Base-by-base conservation (phyloP, 106 monocot species). In the Dendrobium officinale region DNA sequence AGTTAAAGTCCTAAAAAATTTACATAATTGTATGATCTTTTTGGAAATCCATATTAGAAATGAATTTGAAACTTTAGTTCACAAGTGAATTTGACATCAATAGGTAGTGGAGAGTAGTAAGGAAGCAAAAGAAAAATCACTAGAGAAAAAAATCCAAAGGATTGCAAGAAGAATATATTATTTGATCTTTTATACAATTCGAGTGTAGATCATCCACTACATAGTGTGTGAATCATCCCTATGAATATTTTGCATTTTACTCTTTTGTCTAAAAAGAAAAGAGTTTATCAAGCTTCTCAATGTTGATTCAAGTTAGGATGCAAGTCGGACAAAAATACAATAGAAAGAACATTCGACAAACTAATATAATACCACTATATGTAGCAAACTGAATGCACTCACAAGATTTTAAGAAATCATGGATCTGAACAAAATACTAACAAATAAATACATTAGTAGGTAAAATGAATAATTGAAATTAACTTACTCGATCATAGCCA, bases 401-500 rank as follows among this genome's bases (percentile, higher is more conserved):
- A 70, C n/a, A 17, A 37, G 37, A 70, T 33, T 37, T 17, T 13
- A 43, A 44, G 41, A 73, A 44, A 44, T 74, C 31, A 74, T 74
- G 43, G n/a, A 74, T 20, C 20, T 74, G 29, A 44, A 74, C 29
- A 0, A 74, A 74, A 74, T 19, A 19, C 11, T 42, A 74, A 20
- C 9, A n/a, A n/a, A 31, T 31, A 51, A 6, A 61, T 61, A 61
- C 51, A 61, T 19, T n/a, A 8, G n/a, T 17, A 11, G 27, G 54
- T 22, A 11, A n/a, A 77, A 26, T 51, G 45, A 66, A 82, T 41
- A 17, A 72, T 42, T 58, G 77, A 47, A 77, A 17, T 22, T 40
- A 77, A 86, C 89, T 86, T 87, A 99, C 98, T 18, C 79, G 40
- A 87, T 87, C 80, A 87, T 95, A 99, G 44, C 98, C 98, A 77